These are phyloP conservation scores for Phytopythium sindhum DNA, from an alignment of 352 stramenopile species.

Conservation along the genomic window DNA sequence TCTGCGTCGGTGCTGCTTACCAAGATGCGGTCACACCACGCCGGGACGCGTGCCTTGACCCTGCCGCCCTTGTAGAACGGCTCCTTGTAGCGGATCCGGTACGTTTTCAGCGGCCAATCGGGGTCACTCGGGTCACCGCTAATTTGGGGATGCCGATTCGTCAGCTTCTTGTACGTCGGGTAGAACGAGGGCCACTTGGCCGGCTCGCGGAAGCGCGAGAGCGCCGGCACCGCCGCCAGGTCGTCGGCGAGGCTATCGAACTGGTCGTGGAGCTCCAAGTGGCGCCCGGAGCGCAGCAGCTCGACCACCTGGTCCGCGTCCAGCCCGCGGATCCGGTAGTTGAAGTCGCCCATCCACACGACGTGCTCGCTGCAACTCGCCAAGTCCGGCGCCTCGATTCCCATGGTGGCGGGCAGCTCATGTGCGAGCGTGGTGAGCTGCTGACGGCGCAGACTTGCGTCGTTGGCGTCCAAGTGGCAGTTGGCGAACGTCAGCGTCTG, in stretches of 20 bases:
- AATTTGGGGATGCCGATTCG: slow-evolving; percentile 24
- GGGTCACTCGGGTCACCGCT: slow-evolving; percentile 21
- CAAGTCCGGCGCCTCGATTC: slow-evolving; percentile 12
- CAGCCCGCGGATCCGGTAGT: slow-evolving; percentile 61
- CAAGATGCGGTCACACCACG: slow-evolving; percentile 71
- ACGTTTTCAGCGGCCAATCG: slow-evolving; percentile 50
- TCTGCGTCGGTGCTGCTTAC: slow-evolving; percentile 16
- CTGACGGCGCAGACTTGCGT: slow-evolving; percentile 35
- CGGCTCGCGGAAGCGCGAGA: slow-evolving; percentile 48
- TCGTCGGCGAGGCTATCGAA: slow-evolving; percentile 72
- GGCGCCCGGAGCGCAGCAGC: slow-evolving; percentile 31
- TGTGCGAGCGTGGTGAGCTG: slow-evolving; percentile 50
- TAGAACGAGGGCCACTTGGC: slow-evolving; percentile 69
- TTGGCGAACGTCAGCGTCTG: slow-evolving; percentile 67
- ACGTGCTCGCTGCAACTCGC: slow-evolving; percentile 67
- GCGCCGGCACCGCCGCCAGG: slow-evolving; percentile 27
- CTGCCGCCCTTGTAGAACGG: slow-evolving; percentile 73
- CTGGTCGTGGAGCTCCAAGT: slow-evolving; percentile 57
- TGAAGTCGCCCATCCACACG: slow-evolving; percentile 82
- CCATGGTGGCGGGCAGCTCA: slow-evolving; percentile 45
- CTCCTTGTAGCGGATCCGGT: slow-evolving; percentile 51
- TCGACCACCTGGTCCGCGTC: slow-evolving; percentile 46
- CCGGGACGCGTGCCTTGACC: slow-evolving; percentile 55
- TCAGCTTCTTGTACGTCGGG: slow-evolving; percentile 77
- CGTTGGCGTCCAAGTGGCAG: slow-evolving; percentile 70